Percentiles rank a stretch among this genome's conserved stretches.
phyloP scores from a whole-genome alignment of 805 yeast genomes.

The Spathaspora passalidarum region DNA sequence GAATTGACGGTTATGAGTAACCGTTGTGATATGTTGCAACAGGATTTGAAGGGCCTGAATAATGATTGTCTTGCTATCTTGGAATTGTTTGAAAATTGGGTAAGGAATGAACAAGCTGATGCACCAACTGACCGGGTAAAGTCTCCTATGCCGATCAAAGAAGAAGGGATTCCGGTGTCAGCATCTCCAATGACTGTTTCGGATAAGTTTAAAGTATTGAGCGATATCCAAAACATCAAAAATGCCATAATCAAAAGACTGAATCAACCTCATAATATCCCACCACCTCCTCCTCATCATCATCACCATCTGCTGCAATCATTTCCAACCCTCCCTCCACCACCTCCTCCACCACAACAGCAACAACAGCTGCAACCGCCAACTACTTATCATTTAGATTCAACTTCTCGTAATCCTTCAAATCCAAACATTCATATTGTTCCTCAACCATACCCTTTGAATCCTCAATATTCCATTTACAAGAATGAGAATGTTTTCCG shows the following conservation, averaged over 20 bases:
- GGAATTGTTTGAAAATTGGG: slow-evolving; percentile 39
- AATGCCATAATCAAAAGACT: not conserved
- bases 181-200: slow-evolving; percentile 1
- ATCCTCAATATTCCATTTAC: slow-evolving; percentile 34
- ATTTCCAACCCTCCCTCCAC: not conserved
- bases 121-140: slow-evolving; percentile 3
- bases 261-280: slow-evolving; percentile 1
- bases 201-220: not conserved
- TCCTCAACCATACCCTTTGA: slow-evolving; percentile 35
- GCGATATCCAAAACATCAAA: slow-evolving; percentile 2
- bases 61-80: slow-evolving; percentile 51
- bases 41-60: slow-evolving; percentile 48
- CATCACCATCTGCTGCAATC: not conserved
- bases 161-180: slow-evolving; percentile 5
- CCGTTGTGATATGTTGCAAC: slow-evolving; percentile 46
- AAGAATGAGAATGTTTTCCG: slow-evolving; percentile 10
- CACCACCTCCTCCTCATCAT: not conserved
- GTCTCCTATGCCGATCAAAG: not conserved
- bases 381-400: not conserved
- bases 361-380: slow-evolving; percentile 1
- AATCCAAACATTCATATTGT: slow-evolving; percentile 17
- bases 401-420: slow-evolving; percentile 7
- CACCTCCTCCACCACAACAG: slow-evolving; percentile 6
- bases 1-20: slow-evolving; percentile 42
- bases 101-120: slow-evolving; percentile 6